These are phyloP conservation scores for Trichosporon inkin DNA, from an alignment of 1,284 basidiomycete genomes.

Conservation along the genomic window DNA sequence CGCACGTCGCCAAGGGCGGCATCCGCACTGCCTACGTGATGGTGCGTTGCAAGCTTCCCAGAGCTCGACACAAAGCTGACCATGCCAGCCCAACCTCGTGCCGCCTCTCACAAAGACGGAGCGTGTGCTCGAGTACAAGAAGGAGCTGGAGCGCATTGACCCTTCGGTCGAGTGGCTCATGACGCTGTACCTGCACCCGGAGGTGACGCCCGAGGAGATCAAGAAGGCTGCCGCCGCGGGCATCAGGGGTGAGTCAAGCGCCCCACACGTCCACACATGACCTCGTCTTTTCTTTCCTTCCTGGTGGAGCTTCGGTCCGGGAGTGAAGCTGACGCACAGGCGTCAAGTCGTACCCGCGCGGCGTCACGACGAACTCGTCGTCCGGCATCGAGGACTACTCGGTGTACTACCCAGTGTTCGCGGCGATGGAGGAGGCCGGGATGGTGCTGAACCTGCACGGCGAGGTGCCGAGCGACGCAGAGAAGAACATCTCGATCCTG, in stretches of 20 bases:
- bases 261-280: not conserved
- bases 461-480: slow-evolving; percentile 86
- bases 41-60: slow-evolving; percentile 56
- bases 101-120: slow-evolving; percentile 86
- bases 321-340: slow-evolving; percentile 53
- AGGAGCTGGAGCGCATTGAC: slow-evolving; percentile 69
- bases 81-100: slow-evolving; percentile 77
- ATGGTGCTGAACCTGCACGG: slow-evolving; percentile 97
- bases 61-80: not conserved
- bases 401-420: slow-evolving; percentile 89
- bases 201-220: slow-evolving; percentile 87
- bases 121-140: slow-evolving; percentile 75
- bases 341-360: slow-evolving; percentile 95
- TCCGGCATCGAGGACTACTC: slow-evolving; percentile 96
- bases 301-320: slow-evolving; percentile 14
- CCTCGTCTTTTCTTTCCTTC: too few relatives aligned
- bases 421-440: slow-evolving; percentile 86
- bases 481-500: slow-evolving; percentile 82
- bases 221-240: slow-evolving; percentile 78
- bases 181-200: slow-evolving; percentile 90
- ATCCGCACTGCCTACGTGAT: slow-evolving; percentile 94
- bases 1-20: slow-evolving; percentile 85
- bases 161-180: slow-evolving; percentile 82
- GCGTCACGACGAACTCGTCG: slow-evolving; percentile 96
- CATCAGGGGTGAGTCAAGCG: slow-evolving; percentile 63